Conservation (phyloP, 2,329 filamentous ascomycete genomes). For the Delphinella strobiligena region DNA sequence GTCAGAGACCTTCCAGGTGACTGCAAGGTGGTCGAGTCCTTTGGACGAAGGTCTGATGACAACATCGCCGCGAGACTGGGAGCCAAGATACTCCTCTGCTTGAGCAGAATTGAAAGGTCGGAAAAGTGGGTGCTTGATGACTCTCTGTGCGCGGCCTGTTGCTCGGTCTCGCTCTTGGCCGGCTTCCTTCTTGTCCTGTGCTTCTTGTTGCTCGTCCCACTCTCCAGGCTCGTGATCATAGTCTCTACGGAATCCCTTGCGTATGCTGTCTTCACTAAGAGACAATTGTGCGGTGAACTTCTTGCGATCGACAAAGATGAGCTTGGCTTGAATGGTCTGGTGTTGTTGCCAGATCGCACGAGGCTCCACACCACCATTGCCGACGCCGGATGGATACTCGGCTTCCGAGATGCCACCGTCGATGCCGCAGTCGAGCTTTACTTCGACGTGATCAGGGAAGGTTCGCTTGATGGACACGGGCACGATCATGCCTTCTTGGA, state of each 20-base stretch:
- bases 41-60: slow-evolving; percentile 94
- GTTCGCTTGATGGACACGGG: slow-evolving; percentile 79
- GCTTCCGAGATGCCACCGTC: slow-evolving; percentile 76
- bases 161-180: slow-evolving; percentile 76
- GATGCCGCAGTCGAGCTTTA: slow-evolving; percentile 85
- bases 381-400: slow-evolving; percentile 63
- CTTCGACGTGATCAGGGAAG: slow-evolving; percentile 86
- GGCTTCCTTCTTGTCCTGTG: slow-evolving; percentile 68
- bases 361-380: slow-evolving; percentile 46
- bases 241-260: slow-evolving; percentile 56
- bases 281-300: slow-evolving; percentile 74
- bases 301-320: slow-evolving; percentile 77
- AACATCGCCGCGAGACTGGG: slow-evolving; percentile 74
- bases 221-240: slow-evolving; percentile 64
- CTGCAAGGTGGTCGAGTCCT: slow-evolving; percentile 84
- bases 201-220: slow-evolving; percentile 59
- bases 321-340: slow-evolving; percentile 79
- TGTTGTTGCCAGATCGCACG: slow-evolving; percentile 60
- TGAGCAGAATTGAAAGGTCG: slow-evolving; percentile 83
- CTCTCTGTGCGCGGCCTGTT: slow-evolving; percentile 76
- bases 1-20: slow-evolving; percentile 97
- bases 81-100: slow-evolving; percentile 85
- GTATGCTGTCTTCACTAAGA: slow-evolving; percentile 68
- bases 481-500: slow-evolving; percentile 84
- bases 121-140: slow-evolving; percentile 97